A percentile compares a stretch with the other conserved stretches of the same genome.
phyloP scores from a whole-genome alignment of 345 rosid species.

The Aethionema arabicum region DNA sequence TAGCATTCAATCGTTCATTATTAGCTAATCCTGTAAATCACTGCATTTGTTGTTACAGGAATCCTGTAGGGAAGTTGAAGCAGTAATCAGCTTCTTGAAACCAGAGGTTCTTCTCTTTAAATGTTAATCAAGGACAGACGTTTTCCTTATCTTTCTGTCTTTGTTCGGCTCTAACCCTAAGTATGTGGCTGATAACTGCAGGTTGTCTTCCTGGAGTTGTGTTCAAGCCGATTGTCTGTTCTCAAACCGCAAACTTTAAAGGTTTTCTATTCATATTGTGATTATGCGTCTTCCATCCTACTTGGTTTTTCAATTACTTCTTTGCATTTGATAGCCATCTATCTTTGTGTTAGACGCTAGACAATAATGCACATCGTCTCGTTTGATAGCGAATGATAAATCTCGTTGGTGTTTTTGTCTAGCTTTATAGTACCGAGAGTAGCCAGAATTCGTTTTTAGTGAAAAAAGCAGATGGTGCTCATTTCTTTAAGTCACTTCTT shows the following conservation, averaged over 20 bases:
- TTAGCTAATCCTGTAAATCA: neutral
- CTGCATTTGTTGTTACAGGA: conserved; percentile 27
- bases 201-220: conserved; percentile 94
- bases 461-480: conserved; percentile 6
- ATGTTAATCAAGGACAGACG: conserved; percentile 18
- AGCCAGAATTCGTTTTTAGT: conserved; percentile 8
- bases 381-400: conserved; percentile 11
- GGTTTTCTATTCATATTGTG: conserved; percentile 42
- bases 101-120: conserved; percentile 67
- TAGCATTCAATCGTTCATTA: conserved; percentile 40
- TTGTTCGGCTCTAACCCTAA: conserved; percentile 24
- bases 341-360: conserved; percentile 4
- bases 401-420: neutral
- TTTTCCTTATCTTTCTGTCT: conserved; percentile 11
- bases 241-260: conserved; percentile 78
- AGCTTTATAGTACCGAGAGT: neutral
- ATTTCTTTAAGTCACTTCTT: neutral
- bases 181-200: conserved; percentile 28
- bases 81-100: conserved; percentile 67
- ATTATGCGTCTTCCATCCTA: conserved; percentile 16
- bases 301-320: conserved; percentile 19
- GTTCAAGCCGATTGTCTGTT: conserved; percentile 75
- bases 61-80: conserved; percentile 61
- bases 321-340: neutral
- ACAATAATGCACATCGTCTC: conserved; percentile 2